A percentile compares a stretch with the other conserved stretches of the same genome.
Conservation (phyloP, 371 early-diverging fungal genomes). For the Rhizomucor pusillus region DNA sequence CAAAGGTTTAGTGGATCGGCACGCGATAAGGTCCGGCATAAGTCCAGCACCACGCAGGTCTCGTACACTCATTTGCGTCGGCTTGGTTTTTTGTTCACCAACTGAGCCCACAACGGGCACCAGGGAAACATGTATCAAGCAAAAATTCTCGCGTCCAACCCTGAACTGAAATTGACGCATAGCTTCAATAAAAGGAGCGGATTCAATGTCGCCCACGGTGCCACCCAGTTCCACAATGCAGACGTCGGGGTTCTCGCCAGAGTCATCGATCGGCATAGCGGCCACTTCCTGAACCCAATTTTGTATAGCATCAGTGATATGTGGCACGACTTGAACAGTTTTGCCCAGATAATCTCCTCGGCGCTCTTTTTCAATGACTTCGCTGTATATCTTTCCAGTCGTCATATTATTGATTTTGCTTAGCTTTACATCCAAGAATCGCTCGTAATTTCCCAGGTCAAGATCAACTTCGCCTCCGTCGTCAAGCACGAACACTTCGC, state of each 20-base stretch:
- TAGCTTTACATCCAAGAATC: conserved; percentile 92
- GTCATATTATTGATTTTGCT: conserved; percentile 98
- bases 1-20: conserved; percentile 83
- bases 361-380: conserved; percentile 91
- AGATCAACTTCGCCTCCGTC: conserved; percentile 99
- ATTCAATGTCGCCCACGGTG: conserved; percentile 98
- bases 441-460: conserved; percentile 99
- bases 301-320: conserved; percentile 96
- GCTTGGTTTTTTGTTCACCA: conserved; percentile 99
- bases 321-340: conserved; percentile 98
- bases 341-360: conserved; percentile 97
- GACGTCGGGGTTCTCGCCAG: conserved; percentile 89
- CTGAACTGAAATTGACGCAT: conserved; percentile 99
- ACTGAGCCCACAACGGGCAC: conserved; percentile 97
- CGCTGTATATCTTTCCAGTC: conserved; percentile 97
- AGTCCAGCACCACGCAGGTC: conserved; percentile 95
- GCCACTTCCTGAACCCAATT: conserved; percentile 95
- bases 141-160: conserved; percentile 95
- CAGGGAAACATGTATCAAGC: conserved; percentile 96
- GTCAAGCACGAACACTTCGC: conserved; percentile 98
- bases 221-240: conserved; percentile 99
- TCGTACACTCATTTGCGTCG: conserved; percentile 94
- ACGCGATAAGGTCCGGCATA: conserved; percentile 95
- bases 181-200: conserved; percentile 98
- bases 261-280: conserved; percentile 77